Conservation (phyloP, 169 alveolate genomes). For the Cryptosporidium viatorum region DNA sequence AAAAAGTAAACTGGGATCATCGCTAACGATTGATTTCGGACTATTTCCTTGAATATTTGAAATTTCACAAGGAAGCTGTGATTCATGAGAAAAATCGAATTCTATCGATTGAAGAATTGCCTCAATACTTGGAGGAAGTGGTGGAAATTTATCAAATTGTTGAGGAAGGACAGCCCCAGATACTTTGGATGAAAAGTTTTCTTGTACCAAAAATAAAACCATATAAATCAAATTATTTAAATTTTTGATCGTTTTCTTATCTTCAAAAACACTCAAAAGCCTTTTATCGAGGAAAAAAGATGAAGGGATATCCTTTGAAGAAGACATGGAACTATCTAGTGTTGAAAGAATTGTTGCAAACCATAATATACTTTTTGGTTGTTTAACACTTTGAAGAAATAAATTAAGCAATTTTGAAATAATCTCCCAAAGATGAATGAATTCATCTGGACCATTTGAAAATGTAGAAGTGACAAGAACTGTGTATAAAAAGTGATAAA, state of each 20-base stretch:
- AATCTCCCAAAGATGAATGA: constrained; percentile 24
- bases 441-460: constrained; percentile 12
- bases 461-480: constrained; percentile 15
- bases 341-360: constrained; percentile 67
- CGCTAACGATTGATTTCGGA: constrained; percentile 62
- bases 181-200: constrained; percentile 34
- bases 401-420: constrained; percentile 24
- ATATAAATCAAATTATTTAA: constrained; percentile 38
- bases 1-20: constrained; percentile 60
- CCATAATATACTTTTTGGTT: constrained; percentile 70
- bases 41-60: neutral
- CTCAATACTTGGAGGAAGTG: constrained; percentile 68
- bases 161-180: constrained; percentile 27
- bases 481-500: constrained; percentile 50
- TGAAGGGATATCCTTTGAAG: constrained; percentile 20
- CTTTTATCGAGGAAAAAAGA: constrained; percentile 33
- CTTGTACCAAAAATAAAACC: constrained; percentile 38
- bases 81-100: constrained; percentile 5
- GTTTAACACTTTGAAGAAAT: constrained; percentile 40
- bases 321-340: constrained; percentile 49
- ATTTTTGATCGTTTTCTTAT: constrained; percentile 30
- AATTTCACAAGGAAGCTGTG: neutral
- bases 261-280: constrained; percentile 25
- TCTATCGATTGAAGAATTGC: constrained; percentile 69
- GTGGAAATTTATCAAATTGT: constrained; percentile 52